A percentile compares a stretch with the other conserved stretches of the same genome.
These are phyloP conservation scores for Linderina pennispora DNA, from an alignment of 192 early-diverging fungal genomes.

Conservation along the genomic window DNA sequence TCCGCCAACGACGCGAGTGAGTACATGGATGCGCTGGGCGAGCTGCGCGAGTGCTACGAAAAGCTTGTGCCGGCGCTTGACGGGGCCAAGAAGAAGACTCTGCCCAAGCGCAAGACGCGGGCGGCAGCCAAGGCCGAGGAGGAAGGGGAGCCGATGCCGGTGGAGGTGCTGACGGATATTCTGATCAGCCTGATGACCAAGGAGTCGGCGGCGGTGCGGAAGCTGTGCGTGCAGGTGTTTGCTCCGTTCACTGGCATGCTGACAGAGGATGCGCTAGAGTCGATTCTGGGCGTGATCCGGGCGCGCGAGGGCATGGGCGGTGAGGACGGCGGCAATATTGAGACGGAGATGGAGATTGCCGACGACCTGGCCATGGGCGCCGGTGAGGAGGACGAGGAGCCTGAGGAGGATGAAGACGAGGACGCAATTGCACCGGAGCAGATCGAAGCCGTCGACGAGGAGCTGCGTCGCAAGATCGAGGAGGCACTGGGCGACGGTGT, in stretches of 20 bases:
- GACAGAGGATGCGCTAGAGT: constrained; percentile 69
- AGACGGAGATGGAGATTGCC: constrained; percentile 41
- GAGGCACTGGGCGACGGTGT: constrained; percentile 53
- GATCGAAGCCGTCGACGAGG: constrained; percentile 60
- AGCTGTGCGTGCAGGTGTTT: constrained; percentile 79
- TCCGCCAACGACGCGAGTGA: constrained; percentile 60
- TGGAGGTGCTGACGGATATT: constrained; percentile 94
- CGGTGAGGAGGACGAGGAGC: constrained; percentile 41
- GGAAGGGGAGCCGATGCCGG: constrained; percentile 64
- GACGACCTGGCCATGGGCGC: constrained; percentile 43
- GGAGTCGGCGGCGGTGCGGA: constrained; percentile 67
- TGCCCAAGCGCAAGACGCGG: constrained; percentile 29
- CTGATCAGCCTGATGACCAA: constrained; percentile 83
- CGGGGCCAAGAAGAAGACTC: constrained; percentile 39
- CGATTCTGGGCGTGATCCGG: constrained; percentile 66
- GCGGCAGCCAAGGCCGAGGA: constrained; percentile 21
- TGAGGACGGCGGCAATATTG: constrained; percentile 50
- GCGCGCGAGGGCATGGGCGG: constrained; percentile 53
- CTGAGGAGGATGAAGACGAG: constrained; percentile 48
- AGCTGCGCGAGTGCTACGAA: constrained; percentile 70
- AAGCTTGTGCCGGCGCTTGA: constrained; percentile 51
- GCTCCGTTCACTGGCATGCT: constrained; percentile 68
- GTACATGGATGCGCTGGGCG: constrained; percentile 50
- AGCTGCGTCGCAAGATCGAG: constrained; percentile 64
- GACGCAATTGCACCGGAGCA: constrained; percentile 48